Base-by-base conservation (phyloP, 768 basidiomycete species). In the Solioccasus polychromus region DNA sequence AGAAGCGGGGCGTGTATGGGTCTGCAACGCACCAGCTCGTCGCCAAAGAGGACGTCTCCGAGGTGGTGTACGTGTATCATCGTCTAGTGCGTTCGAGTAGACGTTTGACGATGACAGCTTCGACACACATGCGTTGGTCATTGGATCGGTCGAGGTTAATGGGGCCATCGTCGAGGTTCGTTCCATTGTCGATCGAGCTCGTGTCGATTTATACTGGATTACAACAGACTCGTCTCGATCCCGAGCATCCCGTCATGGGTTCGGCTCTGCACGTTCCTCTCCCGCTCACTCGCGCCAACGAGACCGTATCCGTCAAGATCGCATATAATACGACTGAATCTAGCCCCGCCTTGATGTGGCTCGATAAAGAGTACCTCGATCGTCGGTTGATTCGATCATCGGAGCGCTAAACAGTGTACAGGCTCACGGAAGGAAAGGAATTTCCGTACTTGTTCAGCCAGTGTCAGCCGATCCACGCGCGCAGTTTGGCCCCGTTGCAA, bases 401-500 rank as follows among this genome's bases (percentile, higher is more conserved):
- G 26, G 6, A 11, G 26, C n/a, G n/a, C n/a, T n/a, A 26, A 6
- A 26, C 6, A 26, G 6, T 26, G 7, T 17, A 7, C 40, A 89
- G 88, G 47, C 84, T 92, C 67, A 96, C 92, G 0, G 88, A 89
- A 48, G 91, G 91, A 8, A 91, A 91, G 53, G 69, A 71, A 17
- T 86, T 88, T 61, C 85, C 90, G 0, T 96, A 87, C 67, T 66
- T 97, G 14, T 97, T 93, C 71, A 92, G 89, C 48, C 94, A 96
- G 58, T 90, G 87, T 58, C 92, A 96, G 53, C 90, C 94, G 3
- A 95, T 93, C 54, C 85, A 94, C 59, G 88, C 88, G 3, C 80
- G 93, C 23, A 76, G 83, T 3, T 66, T 95, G 32, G 76, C 79
- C 1, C 93, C 92, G 3, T 59, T 91, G 46, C 92, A 94, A 77